Conservation (phyloP, 2,329 filamentous ascomycete species). For the Parafenestella ontariensis region DNA sequence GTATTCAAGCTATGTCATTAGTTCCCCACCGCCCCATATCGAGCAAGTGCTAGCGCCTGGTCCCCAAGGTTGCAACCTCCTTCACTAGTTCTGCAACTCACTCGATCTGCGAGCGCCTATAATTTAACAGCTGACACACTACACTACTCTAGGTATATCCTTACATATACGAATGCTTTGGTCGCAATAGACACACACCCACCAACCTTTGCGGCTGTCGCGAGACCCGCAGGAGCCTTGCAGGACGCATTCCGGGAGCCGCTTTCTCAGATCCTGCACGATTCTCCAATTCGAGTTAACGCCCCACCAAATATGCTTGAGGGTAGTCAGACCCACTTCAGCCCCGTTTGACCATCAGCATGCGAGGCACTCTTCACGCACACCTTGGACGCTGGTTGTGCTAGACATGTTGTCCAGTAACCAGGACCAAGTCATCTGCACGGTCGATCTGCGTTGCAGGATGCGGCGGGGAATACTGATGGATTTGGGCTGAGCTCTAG, state of each 20-base stretch:
- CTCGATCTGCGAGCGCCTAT: not conserved
- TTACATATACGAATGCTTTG: not conserved
- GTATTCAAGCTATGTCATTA: not conserved
- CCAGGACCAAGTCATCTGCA: no score
- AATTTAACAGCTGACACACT: not conserved
- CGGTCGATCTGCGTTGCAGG: no score
- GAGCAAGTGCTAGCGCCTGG: not conserved
- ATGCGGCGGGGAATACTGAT: no score
- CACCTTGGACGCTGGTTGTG: not conserved
- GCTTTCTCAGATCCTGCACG: slow-evolving; percentile 1
- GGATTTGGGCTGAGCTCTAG: no score
- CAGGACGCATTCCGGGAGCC: not conserved
- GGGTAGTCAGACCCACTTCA: not conserved
- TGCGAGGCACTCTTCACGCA: not conserved
- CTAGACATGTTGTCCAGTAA: no score
- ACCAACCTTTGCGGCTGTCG: not conserved
- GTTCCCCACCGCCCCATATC: not conserved
- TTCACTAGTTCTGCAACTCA: not conserved
- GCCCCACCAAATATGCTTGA: not conserved
- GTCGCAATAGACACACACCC: not conserved
- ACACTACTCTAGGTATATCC: not conserved
- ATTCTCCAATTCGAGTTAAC: not conserved
- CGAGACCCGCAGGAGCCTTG: not conserved
- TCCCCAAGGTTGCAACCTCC: not conserved
- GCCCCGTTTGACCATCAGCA: not conserved